Base-by-base conservation (phyloP, 164 flowering plant species). In the Platanus orientalis region DNA sequence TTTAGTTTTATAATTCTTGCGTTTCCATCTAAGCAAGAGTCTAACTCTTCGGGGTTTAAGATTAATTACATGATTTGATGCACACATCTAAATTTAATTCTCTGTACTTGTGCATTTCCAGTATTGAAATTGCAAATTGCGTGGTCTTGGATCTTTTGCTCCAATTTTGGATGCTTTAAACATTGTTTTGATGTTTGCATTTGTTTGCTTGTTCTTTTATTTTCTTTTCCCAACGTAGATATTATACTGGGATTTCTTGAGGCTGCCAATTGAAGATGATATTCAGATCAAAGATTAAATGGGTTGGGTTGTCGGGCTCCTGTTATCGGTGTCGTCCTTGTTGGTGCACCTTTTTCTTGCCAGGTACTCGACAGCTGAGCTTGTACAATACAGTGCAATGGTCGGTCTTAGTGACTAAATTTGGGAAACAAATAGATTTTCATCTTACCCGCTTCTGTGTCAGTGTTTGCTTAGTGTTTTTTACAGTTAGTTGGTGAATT, bases 231-330 rank as follows among this genome's bases (percentile, higher is more conserved):
- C 47, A 39, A 45, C 48, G 61, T 25, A 32, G 39, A 42, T 40
- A 14, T 48, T 68, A 56, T 23, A 21, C n/a, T 40, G 42, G 51
- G 44, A 45, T 55, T 54, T 54, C 52, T 53, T 61, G 71, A 25
- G 21, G 27, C 29, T 16, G 0, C 4, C 6, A 52, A 55, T 13
- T 26, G 7, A 76, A 68, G 69, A 84, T 83, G 92, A 75, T 81
- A 56, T 73, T 83, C 77, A 86, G 74, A 79, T 87, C 98, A 12
- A 90, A 80, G 76, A 82, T 90, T 57, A 93, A 90, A 79, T 82
- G 88, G 90, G 81, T 80, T 0, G 92, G 20, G 75, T 90, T 10
- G 69, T 78, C 5, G 91, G 87, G 36, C 71, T 89, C 3, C 71
- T 81, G 7, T 65, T 93, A 28, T 93, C 98, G 5, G 66, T 83